Percentiles rank a stretch among this genome's conserved stretches.
Evolutionary conservation across 345 rosid genomes (phyloP).

Genomic region (Pugionium dolabratum): DNA sequence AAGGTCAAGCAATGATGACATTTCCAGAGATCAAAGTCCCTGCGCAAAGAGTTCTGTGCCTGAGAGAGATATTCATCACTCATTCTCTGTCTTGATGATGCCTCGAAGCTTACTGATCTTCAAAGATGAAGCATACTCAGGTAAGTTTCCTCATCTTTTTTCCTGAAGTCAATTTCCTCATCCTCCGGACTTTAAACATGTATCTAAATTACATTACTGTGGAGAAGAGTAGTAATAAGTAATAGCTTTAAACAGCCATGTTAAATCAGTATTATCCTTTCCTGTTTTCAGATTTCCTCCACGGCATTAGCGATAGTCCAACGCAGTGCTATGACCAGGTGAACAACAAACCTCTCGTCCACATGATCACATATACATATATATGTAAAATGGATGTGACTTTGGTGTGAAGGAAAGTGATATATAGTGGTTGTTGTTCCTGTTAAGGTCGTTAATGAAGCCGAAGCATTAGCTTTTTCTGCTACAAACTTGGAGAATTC

Average conservation of each 20-base stretch:
- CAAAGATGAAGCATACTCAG: constrained; percentile 73
- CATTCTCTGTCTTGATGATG: constrained; percentile 72
- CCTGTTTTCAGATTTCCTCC: constrained; percentile 65
- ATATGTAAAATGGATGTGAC: constrained; percentile 5
- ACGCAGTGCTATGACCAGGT: constrained; percentile 58
- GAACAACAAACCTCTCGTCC: constrained; percentile 13
- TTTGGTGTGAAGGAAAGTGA: constrained; percentile 3
- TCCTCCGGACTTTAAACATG: not conserved
- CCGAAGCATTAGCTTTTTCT: constrained; percentile 43
- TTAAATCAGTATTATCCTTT: constrained; percentile 1
- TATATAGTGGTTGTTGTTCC: not conserved
- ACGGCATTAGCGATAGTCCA: constrained; percentile 65
- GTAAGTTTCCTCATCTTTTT: constrained; percentile 29
- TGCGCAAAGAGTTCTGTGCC: constrained; percentile 29
- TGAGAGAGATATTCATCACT: constrained; percentile 40
- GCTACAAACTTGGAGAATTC: constrained; percentile 25
- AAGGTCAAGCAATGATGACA: constrained; percentile 32
- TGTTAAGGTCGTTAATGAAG: constrained; percentile 46
- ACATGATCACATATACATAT: not conserved
- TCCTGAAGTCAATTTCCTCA: not conserved
- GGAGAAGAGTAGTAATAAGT: not conserved
- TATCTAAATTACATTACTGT: too few species aligned
- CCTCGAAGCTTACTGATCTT: constrained; percentile 84
- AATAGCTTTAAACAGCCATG: not conserved
- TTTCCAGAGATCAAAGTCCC: constrained; percentile 24